Base-by-base conservation (phyloP, 1,284 basidiomycete genomes). In the Fistulina hepatica region DNA sequence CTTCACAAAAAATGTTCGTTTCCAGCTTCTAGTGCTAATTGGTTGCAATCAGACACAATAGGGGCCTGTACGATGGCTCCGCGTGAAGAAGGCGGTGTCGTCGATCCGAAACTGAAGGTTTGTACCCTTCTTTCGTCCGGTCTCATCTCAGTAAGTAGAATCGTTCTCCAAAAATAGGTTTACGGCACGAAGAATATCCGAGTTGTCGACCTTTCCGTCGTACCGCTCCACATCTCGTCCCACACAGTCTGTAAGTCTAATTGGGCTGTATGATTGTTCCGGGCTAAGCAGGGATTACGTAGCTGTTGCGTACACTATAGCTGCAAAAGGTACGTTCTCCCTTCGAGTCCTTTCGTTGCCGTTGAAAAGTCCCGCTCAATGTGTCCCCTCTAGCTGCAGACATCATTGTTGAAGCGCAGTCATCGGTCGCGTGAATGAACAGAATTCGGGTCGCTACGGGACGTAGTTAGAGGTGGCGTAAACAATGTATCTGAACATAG, bases 11-110 rank as follows among this genome's bases (percentile, higher is more conserved):
- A 13, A 33, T 36, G 21, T 27, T 23, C 8, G 21, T 15, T 20
- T 23, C 12, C 37, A 16, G 4, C 3, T 10, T 6, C n/a, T 45
- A 15, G 35, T 17, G 24, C 36, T 27, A 9, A 35, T 22, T 39
- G 34, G 28, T 13, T 11, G 21, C 24, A 33, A 20, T 15, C 34
- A 64, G 62, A 69, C 42, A 58, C 58, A 2, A 45, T 53, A 21
- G 65, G 64, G 3, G 58, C 62, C 5, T 69, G 64, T 39, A 67
- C 75, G 0, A 80, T 81, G 77, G 59, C 80, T 27, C 78, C 78
- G 10, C 52, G 60, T 26, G 63, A 66, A 19, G 58, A 67, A 39
- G 69, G 70, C 21, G 79, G 78, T 42, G 78, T 60, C 9, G 61
- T 63, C 7, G 55, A 59, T 37, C 47, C 53, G 2, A 48, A 48